Evolutionary conservation across 2,329 filamentous ascomycete species (phyloP).

Genomic region (Chaetomium olivaceum): DNA sequence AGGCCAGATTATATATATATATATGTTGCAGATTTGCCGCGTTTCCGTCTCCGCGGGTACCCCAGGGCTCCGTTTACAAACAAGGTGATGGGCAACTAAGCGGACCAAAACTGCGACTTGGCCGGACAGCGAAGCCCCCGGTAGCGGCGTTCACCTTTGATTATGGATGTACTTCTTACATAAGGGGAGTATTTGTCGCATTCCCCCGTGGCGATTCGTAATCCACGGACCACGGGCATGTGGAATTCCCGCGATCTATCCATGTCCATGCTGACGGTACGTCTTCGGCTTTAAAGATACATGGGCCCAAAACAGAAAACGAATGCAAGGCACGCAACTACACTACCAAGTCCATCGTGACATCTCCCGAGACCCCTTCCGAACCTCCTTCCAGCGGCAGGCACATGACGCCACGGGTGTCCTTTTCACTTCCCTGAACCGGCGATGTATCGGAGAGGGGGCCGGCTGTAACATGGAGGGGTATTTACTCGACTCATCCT

Average conservation of each 20-base stretch:
- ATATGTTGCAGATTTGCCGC: conserved; percentile 22
- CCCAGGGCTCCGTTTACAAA: conserved; percentile 18
- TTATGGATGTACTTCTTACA: conserved; percentile 4
- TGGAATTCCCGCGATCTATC: not conserved
- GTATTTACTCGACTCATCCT: not conserved
- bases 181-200: not conserved
- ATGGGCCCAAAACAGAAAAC: not conserved
- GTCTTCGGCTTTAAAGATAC: too few relatives aligned
- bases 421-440: not conserved
- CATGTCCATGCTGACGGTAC: not conserved
- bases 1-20: conserved; percentile 17
- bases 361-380: not conserved
- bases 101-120: conserved; percentile 14
- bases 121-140: conserved; percentile 17
- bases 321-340: not conserved
- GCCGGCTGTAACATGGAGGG: conserved; percentile 1
- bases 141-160: conserved; percentile 24
- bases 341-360: not conserved
- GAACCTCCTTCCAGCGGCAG: not conserved
- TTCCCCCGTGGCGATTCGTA: not conserved
- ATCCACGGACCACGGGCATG: not conserved
- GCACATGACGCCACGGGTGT: conserved; percentile 1
- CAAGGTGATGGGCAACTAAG: conserved; percentile 6
- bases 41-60: conserved; percentile 23
- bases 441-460: conserved; percentile 7